Evolutionary conservation across 2,329 filamentous ascomycete species (phyloP).

Genomic region (Colletotrichum eremochloae): DNA sequence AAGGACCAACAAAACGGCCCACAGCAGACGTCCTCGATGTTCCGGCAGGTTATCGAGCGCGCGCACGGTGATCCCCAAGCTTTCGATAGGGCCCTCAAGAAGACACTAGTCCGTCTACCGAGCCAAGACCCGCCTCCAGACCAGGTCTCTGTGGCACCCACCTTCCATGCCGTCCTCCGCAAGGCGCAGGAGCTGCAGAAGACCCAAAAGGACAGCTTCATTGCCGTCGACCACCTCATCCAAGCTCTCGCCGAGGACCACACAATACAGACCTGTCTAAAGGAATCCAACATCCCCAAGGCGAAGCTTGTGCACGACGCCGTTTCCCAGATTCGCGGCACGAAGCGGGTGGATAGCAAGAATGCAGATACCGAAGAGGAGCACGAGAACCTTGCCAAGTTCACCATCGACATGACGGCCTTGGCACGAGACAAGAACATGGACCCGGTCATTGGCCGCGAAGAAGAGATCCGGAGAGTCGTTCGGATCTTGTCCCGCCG

Average conservation of each 20-base stretch:
- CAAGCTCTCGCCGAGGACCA: slow-evolving; percentile 84
- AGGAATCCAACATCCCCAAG: slow-evolving; percentile 92
- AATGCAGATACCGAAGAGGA: slow-evolving; percentile 94
- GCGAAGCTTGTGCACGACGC: slow-evolving; percentile 90
- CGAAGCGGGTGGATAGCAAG: slow-evolving; percentile 93
- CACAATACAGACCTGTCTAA: slow-evolving; percentile 78
- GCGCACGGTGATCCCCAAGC: slow-evolving; percentile 93
- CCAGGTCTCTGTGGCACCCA: slow-evolving; percentile 83
- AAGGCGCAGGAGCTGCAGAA: slow-evolving; percentile 91
- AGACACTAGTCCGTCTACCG: slow-evolving; percentile 88
- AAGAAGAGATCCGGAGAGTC: slow-evolving; percentile 94
- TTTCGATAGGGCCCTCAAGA: slow-evolving; percentile 91
- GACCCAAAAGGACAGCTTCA: slow-evolving; percentile 96
- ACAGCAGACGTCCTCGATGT: slow-evolving; percentile 78
- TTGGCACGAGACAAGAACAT: slow-evolving; percentile 98
- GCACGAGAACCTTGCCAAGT: slow-evolving; percentile 96
- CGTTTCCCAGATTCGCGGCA: slow-evolving; percentile 92
- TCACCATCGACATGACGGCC: slow-evolving; percentile 98
- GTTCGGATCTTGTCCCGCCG: slow-evolving; percentile 91
- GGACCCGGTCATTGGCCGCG: slow-evolving; percentile 95
- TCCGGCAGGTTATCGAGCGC: slow-evolving; percentile 93
- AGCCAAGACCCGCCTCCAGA: slow-evolving; percentile 97
- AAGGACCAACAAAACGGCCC: slow-evolving; percentile 87
- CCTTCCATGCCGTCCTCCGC: slow-evolving; percentile 85
- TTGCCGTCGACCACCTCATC: slow-evolving; percentile 96